Evolutionary conservation across 768 basidiomycete species (phyloP).

Genomic region (Auricularia sp.): DNA sequence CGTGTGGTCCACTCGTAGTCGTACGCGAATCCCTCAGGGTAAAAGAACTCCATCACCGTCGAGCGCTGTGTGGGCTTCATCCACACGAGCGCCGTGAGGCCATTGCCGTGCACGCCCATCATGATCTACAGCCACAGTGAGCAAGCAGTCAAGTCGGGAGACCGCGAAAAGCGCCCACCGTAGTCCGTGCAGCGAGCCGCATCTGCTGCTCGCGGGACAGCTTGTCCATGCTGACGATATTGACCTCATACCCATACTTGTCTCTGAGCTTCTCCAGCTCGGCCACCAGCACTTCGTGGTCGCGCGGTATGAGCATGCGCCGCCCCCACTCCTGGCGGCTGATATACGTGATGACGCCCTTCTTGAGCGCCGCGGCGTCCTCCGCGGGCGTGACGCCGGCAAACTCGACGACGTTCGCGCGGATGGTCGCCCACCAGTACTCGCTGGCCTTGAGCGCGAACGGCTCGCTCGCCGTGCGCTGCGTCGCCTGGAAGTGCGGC

Average conservation of each 20-base stretch:
- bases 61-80: conserved; percentile 77
- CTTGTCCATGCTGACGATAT: conserved; percentile 77
- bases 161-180: conserved; percentile 37
- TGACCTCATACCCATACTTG: conserved; percentile 73
- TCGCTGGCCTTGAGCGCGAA: conserved; percentile 65
- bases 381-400: conserved; percentile 27
- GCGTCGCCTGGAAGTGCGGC: conserved; percentile 53
- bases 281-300: conserved; percentile 71
- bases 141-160: not conserved
- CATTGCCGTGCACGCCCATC: conserved; percentile 93
- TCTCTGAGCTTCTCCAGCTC: conserved; percentile 64
- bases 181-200: conserved; percentile 69
- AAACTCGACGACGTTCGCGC: conserved; percentile 39
- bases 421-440: conserved; percentile 72
- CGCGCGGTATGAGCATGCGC: conserved; percentile 62
- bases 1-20: conserved; percentile 78
- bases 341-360: conserved; percentile 85
- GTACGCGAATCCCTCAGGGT: conserved; percentile 70
- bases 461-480: conserved; percentile 66
- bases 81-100: conserved; percentile 80
- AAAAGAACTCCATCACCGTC: conserved; percentile 91
- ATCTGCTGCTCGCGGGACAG: conserved; percentile 75
- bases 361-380: conserved; percentile 20
- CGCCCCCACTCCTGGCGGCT: conserved; percentile 84
- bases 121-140: conserved; percentile 51